A percentile compares a stretch with the other conserved stretches of the same genome.
Evolutionary conservation across 345 rosid species (phyloP).

Genomic region (Noccaea caerulescens): DNA sequence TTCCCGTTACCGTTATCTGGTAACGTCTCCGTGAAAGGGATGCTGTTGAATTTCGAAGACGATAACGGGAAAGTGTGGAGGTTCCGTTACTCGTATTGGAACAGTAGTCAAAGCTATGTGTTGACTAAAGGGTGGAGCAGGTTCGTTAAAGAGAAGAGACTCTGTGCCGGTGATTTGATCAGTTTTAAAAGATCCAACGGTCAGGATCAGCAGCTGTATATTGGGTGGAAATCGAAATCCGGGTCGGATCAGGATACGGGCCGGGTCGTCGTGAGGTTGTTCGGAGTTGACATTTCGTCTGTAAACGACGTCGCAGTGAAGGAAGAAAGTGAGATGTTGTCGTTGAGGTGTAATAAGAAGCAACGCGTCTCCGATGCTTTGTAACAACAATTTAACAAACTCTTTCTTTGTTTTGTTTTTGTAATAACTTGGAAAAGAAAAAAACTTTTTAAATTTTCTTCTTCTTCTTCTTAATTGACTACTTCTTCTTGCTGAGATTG

Average conservation of each 20-base stretch:
- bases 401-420: not conserved
- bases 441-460: not conserved
- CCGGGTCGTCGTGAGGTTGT: slow-evolving; percentile 64
- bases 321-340: slow-evolving; percentile 54
- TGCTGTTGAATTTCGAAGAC: slow-evolving; percentile 72
- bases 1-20: slow-evolving; percentile 53
- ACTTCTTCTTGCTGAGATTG: not conserved
- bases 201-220: slow-evolving; percentile 64
- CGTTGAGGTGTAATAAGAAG: slow-evolving; percentile 62
- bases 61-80: slow-evolving; percentile 79
- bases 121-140: slow-evolving; percentile 96
- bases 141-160: slow-evolving; percentile 79
- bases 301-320: slow-evolving; percentile 51
- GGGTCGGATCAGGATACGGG: slow-evolving; percentile 44
- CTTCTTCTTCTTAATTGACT: not conserved
- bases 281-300: slow-evolving; percentile 50
- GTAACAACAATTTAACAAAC: slow-evolving; percentile 49
- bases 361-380: slow-evolving; percentile 65
- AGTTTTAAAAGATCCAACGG: slow-evolving; percentile 82
- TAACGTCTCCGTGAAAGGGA: slow-evolving; percentile 55
- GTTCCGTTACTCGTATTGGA: slow-evolving; percentile 96
- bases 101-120: slow-evolving; percentile 92
- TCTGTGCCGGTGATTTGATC: slow-evolving; percentile 82
- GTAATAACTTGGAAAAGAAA: slow-evolving; percentile 1
- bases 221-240: slow-evolving; percentile 56